Evolutionary conservation across 345 rosid species (phyloP).

Genomic region (Eutrema heterophyllum): DNA sequence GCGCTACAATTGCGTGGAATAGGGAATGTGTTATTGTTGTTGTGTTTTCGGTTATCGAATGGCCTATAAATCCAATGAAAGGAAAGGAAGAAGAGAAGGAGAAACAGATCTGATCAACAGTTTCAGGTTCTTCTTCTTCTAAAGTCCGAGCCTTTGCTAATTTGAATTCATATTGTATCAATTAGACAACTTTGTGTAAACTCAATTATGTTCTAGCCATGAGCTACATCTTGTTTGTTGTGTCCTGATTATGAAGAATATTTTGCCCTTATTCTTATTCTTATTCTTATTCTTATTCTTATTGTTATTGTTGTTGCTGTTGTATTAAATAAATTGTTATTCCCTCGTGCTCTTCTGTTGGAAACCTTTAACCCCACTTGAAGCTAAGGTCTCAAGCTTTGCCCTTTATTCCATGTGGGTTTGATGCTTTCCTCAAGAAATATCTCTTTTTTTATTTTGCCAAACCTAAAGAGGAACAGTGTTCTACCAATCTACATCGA

Average conservation of each 20-base stretch:
- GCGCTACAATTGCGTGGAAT: background rate
- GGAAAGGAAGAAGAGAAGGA: no score
- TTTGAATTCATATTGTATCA: constrained; percentile 9
- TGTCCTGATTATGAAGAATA: background rate
- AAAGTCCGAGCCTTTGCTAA: background rate
- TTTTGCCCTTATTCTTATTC: background rate
- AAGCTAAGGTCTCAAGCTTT: constrained; percentile 20
- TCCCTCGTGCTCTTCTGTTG: constrained; percentile 5
- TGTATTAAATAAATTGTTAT: background rate
- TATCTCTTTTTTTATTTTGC: background rate
- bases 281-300: background rate
- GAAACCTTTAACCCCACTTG: constrained; percentile 23
- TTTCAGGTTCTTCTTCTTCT: constrained; percentile 2
- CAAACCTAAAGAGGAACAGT: constrained; percentile 17
- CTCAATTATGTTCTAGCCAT: background rate
- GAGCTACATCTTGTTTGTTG: constrained; percentile 12
- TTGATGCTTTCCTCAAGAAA: constrained; percentile 5
- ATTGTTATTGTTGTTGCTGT: background rate
- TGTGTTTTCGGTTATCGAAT: background rate
- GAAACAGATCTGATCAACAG: background rate
- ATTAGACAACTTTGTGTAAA: background rate
- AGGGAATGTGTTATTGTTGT: background rate
- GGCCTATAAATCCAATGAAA: no score
- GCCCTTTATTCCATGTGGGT: constrained; percentile 21
- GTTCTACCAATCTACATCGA: background rate